Conservation (phyloP, 495 filamentous ascomycete species). For the Geopyxis carbonaria region DNA sequence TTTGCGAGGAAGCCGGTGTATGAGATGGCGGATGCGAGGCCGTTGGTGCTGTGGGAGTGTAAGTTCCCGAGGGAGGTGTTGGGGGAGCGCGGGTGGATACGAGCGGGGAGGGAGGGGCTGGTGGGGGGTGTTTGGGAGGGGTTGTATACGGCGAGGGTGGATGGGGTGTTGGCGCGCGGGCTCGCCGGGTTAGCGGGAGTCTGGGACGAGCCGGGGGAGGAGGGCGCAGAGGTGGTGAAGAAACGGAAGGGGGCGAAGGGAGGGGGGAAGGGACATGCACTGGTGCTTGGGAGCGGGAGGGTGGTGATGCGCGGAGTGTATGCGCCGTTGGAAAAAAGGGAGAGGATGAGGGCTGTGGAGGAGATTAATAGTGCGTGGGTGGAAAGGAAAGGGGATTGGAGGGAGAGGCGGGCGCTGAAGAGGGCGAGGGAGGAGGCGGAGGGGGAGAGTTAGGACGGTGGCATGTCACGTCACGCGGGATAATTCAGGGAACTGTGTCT, state of each 20-base stretch:
- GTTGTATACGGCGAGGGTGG: conserved; percentile 75
- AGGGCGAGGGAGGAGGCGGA: conserved; percentile 24
- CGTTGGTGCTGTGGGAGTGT: conserved; percentile 90
- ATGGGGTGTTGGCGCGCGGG: conserved; percentile 58
- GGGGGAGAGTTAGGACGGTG: conserved; percentile 9
- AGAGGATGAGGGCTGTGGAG: conserved; percentile 44
- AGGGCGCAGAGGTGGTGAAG: conserved; percentile 6
- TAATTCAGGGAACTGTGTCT: no score
- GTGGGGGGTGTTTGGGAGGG: conserved; percentile 58
- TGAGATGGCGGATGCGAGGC: conserved; percentile 73
- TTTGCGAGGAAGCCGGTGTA: conserved; percentile 64
- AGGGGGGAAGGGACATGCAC: conserved; percentile 33
- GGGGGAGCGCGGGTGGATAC: conserved; percentile 14
- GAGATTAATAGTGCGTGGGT: conserved; percentile 65
- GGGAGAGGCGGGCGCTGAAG: conserved; percentile 20
- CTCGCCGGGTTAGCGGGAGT: conserved; percentile 42
- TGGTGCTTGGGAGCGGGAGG: conserved; percentile 54
- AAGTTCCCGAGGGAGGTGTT: conserved; percentile 47
- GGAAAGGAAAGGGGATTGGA: conserved; percentile 46
- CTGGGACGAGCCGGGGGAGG: conserved; percentile 27
- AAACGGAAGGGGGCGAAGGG: conserved; percentile 25
- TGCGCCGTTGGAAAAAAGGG: conserved; percentile 49
- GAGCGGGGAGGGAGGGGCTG: conserved; percentile 45
- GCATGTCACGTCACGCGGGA: no score
- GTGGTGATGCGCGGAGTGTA: conserved; percentile 48